Conservation (phyloP, 2,329 filamentous ascomycete genomes). For the Sarocladium kiliense region DNA sequence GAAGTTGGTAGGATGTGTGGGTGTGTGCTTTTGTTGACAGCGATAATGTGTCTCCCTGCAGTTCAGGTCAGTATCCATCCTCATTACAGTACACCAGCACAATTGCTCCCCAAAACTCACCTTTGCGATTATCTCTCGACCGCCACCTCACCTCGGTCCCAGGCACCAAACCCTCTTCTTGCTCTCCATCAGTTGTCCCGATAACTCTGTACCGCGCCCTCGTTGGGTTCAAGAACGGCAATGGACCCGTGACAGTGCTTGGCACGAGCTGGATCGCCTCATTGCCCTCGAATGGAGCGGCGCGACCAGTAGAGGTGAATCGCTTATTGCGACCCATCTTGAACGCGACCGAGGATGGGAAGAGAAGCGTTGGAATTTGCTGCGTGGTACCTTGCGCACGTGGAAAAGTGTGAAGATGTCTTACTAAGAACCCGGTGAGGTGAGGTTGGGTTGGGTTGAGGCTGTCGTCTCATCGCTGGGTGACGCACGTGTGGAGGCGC, state of each 20-base stretch:
- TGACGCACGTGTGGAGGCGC: no score
- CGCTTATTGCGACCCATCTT: not conserved
- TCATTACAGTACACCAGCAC: not conserved
- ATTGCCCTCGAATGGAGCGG: not conserved
- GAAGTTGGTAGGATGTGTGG: not conserved
- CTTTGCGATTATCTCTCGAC: constrained; percentile 9
- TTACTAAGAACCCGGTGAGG: not conserved
- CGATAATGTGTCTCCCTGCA: not conserved
- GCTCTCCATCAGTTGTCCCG: not conserved
- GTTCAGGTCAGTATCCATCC: not conserved
- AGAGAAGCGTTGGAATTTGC: not conserved
- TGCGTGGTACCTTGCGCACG: no score
- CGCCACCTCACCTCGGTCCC: not conserved
- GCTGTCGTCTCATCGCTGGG: not conserved
- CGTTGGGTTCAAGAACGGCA: constrained; percentile 7
- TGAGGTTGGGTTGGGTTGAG: no score
- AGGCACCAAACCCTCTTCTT: not conserved
- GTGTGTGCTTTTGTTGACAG: not conserved
- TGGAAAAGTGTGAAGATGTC: no score
- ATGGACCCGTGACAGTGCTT: not conserved
- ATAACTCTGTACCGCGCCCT: not conserved
- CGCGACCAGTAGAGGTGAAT: not conserved
- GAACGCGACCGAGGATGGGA: not conserved
- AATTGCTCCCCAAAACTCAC: not conserved
- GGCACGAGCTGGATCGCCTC: not conserved